Evolutionary conservation across 2,329 filamentous ascomycete genomes (phyloP).

Genomic region (Pseudocercospora pini-densiflorae): DNA sequence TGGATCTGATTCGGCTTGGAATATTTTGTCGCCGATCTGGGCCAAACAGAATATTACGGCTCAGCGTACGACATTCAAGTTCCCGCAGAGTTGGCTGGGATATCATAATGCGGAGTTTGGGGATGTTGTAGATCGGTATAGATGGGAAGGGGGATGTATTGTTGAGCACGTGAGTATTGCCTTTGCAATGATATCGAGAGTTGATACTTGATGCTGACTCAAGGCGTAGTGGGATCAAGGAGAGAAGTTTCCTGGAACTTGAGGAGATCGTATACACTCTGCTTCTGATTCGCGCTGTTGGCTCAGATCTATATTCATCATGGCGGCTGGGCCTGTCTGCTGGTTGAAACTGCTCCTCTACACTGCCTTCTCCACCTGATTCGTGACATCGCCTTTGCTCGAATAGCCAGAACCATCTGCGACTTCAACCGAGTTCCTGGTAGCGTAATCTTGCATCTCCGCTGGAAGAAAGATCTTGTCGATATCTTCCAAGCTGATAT

Average conservation of each 20-base stretch:
- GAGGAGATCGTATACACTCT: background rate
- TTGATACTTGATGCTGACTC: background rate
- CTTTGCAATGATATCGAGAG: background rate
- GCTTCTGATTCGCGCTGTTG: too few species aligned
- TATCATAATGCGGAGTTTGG: background rate
- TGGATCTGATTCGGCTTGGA: background rate
- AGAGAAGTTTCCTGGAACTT: background rate
- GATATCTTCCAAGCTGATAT: conserved; percentile 46
- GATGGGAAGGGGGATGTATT: background rate
- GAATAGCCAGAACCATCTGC: conserved; percentile 4
- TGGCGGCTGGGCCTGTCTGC: too few species aligned
- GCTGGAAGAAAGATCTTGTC: conserved; percentile 22
- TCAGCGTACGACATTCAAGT: background rate
- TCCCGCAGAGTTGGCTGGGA: background rate
- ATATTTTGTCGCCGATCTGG: background rate
- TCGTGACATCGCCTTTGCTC: conserved; percentile 13
- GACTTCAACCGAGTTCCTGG: conserved; percentile 8
- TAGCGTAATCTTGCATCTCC: conserved; percentile 19
- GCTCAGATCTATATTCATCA: too few species aligned
- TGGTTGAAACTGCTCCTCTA: background rate
- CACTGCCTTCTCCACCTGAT: conserved; percentile 16
- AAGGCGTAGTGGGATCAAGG: background rate
- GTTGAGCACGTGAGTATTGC: background rate
- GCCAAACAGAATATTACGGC: background rate
- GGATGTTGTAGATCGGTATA: background rate